Conservation (phyloP, 129 eudicot species). For the Kitagawia praeruptora region DNA sequence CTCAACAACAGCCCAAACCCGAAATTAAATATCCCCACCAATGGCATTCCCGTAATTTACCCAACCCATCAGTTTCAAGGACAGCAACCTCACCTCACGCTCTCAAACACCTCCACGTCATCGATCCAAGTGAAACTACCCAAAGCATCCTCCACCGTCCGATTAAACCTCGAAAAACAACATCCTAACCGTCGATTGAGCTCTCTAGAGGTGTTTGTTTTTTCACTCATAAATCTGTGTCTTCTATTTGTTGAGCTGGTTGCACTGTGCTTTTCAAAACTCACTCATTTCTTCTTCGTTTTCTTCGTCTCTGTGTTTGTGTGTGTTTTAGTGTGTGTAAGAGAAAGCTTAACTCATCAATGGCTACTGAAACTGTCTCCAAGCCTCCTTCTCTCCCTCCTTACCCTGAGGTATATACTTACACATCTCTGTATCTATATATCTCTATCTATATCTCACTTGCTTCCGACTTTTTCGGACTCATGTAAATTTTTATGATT, state of each 20-base stretch:
- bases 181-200: slow-evolving; percentile 17
- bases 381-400: slow-evolving; percentile 43
- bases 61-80: not conserved
- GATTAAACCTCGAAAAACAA: not conserved
- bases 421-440: not conserved
- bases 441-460: no score
- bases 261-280: slow-evolving; percentile 32
- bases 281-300: not conserved
- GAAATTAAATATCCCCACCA: no score
- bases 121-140: slow-evolving; percentile 30
- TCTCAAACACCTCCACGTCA: slow-evolving; percentile 35
- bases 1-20: no score
- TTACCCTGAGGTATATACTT: slow-evolving; percentile 40
- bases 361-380: slow-evolving; percentile 49
- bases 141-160: slow-evolving; percentile 14
- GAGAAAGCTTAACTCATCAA: slow-evolving; percentile 1
- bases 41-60: no score
- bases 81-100: not conserved
- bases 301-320: not conserved
- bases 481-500: no score
- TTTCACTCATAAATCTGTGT: slow-evolving; percentile 25
- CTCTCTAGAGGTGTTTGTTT: slow-evolving; percentile 1
- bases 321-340: slow-evolving; percentile 1
- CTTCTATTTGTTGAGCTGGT: slow-evolving; percentile 3
- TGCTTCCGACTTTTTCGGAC: no score